These are phyloP conservation scores for Hypsizygus marmoreus DNA, from an alignment of 768 basidiomycete genomes.

Conservation along the genomic window DNA sequence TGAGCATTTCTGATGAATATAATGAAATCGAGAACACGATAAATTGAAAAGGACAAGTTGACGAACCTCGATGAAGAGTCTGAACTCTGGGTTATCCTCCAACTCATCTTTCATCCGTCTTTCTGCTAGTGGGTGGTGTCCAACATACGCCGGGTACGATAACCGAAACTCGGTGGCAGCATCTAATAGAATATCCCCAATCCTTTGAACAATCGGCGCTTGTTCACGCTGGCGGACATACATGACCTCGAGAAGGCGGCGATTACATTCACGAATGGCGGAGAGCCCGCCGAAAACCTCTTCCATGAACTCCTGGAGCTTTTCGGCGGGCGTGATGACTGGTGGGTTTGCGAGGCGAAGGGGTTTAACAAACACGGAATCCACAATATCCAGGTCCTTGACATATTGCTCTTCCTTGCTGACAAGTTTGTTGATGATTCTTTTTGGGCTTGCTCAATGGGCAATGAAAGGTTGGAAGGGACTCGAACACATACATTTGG, in stretches of 20 bases:
- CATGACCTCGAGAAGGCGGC: constrained; percentile 79
- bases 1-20: constrained; percentile 40
- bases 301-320: constrained; percentile 81
- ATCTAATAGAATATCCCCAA: constrained; percentile 88
- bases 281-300: constrained; percentile 88
- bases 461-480: constrained; percentile 1
- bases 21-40: neutral
- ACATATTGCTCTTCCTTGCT: constrained; percentile 89
- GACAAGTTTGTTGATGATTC: constrained; percentile 88
- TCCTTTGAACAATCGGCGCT: constrained; percentile 74
- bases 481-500: constrained; percentile 56
- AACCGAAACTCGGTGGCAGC: constrained; percentile 86
- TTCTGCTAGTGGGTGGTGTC: constrained; percentile 83
- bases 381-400: constrained; percentile 83
- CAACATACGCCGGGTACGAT: constrained; percentile 86
- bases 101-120: constrained; percentile 84
- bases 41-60: neutral
- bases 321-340: constrained; percentile 46
- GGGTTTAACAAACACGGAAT: constrained; percentile 60
- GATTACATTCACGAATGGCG: constrained; percentile 80
- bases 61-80: constrained; percentile 82
- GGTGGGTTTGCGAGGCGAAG: constrained; percentile 46
- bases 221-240: constrained; percentile 87
- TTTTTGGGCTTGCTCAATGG: constrained; percentile 17
- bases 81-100: constrained; percentile 80